Base-by-base conservation (phyloP, 768 basidiomycete genomes). In the Sarcodon aspratus region DNA sequence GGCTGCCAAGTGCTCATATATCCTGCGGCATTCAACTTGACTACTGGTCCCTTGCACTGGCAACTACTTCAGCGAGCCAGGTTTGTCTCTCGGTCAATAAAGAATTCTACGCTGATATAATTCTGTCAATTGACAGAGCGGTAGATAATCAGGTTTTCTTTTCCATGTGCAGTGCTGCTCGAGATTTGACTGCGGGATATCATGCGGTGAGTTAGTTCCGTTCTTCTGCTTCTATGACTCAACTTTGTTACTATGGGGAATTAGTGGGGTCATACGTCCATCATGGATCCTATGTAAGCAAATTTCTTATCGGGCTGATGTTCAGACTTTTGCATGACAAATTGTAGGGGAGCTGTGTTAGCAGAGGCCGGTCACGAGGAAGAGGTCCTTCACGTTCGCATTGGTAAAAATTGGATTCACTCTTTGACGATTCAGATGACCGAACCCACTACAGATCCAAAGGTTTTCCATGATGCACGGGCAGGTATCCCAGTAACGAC, bases 121-220 rank as follows among this genome's bases (percentile, higher is more conserved):
- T 32, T 3, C n/a, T 11, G 17, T 15, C 11, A 13, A 21, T n/a
- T n/a, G 54, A 17, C 57, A 93, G 94, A 50, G 96, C 96, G 6
- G 78, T 93, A 18, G 96, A 99, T 61, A 97, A 98, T 59, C 94
- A 98, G 65, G 78, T 98, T n/a, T 99, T 78, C 67, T 79, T 97
- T 53, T 76, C 87, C 1, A 95, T 94, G 91, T 95, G 92, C 61
- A 96, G 92, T 49, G 93, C 94, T 32, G 95, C 96, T 3, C 77
- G 94, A 18, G 84, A 95, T 55, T 59, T 84, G 55, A 78, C 67
- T 9, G 86, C 90, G 15, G 74, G 74, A 12, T 98, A 98, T 63
- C 91, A 96, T 59, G 92, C 95, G 49, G 87, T 90, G 55, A 55
- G 83, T 68, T 3, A 9, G 12, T 10, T 31, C 33, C 33, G 17